Conservation (phyloP, 1,139 yeast genomes). For the Sporopachydermia cereana region DNA sequence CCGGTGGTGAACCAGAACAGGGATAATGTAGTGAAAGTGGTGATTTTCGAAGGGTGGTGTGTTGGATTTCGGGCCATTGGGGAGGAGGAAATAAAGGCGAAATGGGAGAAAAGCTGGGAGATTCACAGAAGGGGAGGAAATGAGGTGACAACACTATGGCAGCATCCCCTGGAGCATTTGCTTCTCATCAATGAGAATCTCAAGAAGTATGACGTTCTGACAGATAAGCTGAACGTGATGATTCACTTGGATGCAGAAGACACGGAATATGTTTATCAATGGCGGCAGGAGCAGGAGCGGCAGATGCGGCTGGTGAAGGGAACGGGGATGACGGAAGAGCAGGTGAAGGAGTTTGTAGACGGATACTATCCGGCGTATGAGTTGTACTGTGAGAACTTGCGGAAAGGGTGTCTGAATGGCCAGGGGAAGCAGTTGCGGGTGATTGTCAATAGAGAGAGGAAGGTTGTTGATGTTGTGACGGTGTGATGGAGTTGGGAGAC, state of each 20-base stretch:
- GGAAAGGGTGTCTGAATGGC: slow-evolving; percentile 8
- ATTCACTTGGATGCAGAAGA: slow-evolving; percentile 51
- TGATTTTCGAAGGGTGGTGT: slow-evolving; percentile 92
- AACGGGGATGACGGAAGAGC: slow-evolving; percentile 65
- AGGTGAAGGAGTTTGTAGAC: slow-evolving; percentile 57
- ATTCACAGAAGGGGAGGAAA: slow-evolving; percentile 6
- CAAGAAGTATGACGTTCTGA: slow-evolving; percentile 37
- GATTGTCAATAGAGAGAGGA: neutral
- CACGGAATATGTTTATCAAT: slow-evolving; percentile 52
- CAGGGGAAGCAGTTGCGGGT: neutral
- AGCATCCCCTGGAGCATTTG: slow-evolving; percentile 24
- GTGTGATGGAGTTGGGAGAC: too few relatives aligned
- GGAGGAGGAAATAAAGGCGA: slow-evolving; percentile 19
- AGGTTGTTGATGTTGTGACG: neutral
- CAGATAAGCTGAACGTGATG: slow-evolving; percentile 49
- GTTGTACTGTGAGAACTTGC: slow-evolving; percentile 44
- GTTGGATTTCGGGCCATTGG: slow-evolving; percentile 53
- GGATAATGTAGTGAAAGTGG: slow-evolving; percentile 39
- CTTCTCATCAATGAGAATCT: slow-evolving; percentile 39
- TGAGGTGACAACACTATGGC: slow-evolving; percentile 11
- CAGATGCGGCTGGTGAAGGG: slow-evolving; percentile 44
- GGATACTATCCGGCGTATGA: slow-evolving; percentile 83
- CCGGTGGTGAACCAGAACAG: slow-evolving; percentile 17
- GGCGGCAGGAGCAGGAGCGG: slow-evolving; percentile 87
- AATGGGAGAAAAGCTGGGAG: slow-evolving; percentile 5